phyloP scores from a whole-genome alignment of 2,329 filamentous ascomycete genomes.

The Dendrostoma leiphaemia region DNA sequence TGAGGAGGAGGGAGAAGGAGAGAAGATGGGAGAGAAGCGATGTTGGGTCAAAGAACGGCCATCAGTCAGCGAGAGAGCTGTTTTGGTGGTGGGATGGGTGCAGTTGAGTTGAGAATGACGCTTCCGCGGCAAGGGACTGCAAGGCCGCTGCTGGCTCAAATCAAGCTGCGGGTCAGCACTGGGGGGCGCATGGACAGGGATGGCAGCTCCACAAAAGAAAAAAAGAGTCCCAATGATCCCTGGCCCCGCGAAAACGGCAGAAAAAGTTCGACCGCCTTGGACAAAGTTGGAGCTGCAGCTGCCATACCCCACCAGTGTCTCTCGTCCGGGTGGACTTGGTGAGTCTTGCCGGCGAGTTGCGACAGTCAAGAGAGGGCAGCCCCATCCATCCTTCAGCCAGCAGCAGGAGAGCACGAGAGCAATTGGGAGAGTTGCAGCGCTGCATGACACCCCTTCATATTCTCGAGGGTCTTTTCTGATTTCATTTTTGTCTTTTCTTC shows the following conservation, averaged over 20 bases:
- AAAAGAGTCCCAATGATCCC: background rate
- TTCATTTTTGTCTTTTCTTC: background rate
- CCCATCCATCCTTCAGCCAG: background rate
- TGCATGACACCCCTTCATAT: conserved; percentile 14
- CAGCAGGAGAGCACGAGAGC: conserved; percentile 7
- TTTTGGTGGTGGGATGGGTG: background rate
- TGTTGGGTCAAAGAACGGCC: background rate
- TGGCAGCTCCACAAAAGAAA: conserved; percentile 9
- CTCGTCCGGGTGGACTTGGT: conserved; percentile 3
- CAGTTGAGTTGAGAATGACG: no score
- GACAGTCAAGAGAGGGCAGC: background rate
- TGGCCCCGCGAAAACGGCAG: conserved; percentile 17
- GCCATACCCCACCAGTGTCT: conserved; percentile 19
- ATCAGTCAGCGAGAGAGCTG: background rate
- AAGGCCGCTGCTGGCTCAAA: background rate
- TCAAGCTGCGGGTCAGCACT: background rate
- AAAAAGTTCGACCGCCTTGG: conserved; percentile 23
- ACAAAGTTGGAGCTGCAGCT: conserved; percentile 8
- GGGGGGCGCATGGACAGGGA: no score
- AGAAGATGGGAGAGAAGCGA: background rate
- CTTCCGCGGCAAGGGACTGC: background rate
- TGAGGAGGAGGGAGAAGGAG: background rate
- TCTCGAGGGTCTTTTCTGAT: background rate
- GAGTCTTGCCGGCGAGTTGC: conserved; percentile 19
- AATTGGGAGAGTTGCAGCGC: conserved; percentile 7